These are phyloP conservation scores for Russula sp. DNA, from an alignment of 768 basidiomycete species.

Conservation along the genomic window DNA sequence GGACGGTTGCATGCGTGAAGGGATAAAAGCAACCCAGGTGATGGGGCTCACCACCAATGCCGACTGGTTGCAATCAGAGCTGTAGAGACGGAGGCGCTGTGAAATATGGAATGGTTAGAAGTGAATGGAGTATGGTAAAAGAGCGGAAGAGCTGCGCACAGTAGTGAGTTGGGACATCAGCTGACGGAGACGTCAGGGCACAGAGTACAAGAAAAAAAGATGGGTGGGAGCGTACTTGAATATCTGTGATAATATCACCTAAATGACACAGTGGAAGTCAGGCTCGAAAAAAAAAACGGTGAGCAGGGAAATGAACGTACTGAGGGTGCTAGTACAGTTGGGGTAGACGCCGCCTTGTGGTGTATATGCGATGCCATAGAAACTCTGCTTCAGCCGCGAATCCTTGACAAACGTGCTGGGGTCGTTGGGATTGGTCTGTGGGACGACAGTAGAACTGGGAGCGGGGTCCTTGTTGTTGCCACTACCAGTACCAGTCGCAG, in stretches of 20 bases:
- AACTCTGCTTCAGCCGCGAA: conserved; percentile 56
- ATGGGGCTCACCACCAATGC: conserved; percentile 52
- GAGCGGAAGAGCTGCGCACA: conserved; percentile 21
- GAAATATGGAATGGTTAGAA: neutral
- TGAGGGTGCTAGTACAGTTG: conserved; percentile 48
- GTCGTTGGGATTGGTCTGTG: conserved; percentile 50
- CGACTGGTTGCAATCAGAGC: conserved; percentile 80
- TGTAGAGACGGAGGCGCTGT: conserved; percentile 72
- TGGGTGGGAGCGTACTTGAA: conserved; percentile 44
- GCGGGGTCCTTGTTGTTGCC: conserved; percentile 7
- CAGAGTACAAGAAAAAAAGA: neutral
- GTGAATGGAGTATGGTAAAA: neutral
- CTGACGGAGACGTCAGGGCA: conserved; percentile 29
- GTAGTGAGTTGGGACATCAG: conserved; percentile 81
- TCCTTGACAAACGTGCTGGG: conserved; percentile 75
- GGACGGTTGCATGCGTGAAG: neutral
- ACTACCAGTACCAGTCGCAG: conserved; percentile 12
- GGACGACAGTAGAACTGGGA: conserved; percentile 22
- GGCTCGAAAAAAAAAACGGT: neutral
- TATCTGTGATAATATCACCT: conserved; percentile 59
- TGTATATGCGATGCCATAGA: conserved; percentile 87
- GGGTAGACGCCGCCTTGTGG: conserved; percentile 69
- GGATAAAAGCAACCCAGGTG: neutral
- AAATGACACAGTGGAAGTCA: neutral
- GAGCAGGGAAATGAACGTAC: conserved; percentile 26